A percentile compares a stretch with the other conserved stretches of the same genome.
Conservation (phyloP, 2,329 filamentous ascomycete species). For the Bertia moriformis region DNA sequence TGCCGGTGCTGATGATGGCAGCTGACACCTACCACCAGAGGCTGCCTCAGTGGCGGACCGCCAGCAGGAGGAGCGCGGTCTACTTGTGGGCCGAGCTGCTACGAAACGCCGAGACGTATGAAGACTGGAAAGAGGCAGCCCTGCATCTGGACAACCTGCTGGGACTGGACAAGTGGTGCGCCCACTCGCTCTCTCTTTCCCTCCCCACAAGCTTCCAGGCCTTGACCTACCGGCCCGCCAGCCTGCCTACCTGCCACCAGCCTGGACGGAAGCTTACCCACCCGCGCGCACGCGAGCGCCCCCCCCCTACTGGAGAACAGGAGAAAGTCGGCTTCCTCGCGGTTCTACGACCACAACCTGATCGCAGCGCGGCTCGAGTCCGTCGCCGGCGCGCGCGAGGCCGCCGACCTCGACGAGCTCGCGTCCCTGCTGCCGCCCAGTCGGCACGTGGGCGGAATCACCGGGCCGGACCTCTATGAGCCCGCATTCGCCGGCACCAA, state of each 20-base stretch:
- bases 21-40: slow-evolving; percentile 3
- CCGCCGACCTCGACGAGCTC: slow-evolving; percentile 58
- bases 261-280: background rate
- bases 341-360: slow-evolving; percentile 73
- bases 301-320: slow-evolving; percentile 29
- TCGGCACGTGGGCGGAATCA: slow-evolving; percentile 84
- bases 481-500: slow-evolving; percentile 80
- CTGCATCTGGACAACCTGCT: slow-evolving; percentile 68
- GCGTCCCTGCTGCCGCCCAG: slow-evolving; percentile 70
- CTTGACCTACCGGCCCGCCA: slow-evolving; percentile 1
- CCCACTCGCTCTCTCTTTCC: slow-evolving; percentile 1
- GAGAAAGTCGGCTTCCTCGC: slow-evolving; percentile 68
- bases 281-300: slow-evolving; percentile 1
- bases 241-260: slow-evolving; percentile 1
- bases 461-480: slow-evolving; percentile 67
- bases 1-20: background rate
- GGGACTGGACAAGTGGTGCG: slow-evolving; percentile 67
- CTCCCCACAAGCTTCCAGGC: background rate
- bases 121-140: slow-evolving; percentile 79
- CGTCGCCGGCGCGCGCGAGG: slow-evolving; percentile 53
- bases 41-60: slow-evolving; percentile 2
- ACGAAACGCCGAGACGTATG: slow-evolving; percentile 53
- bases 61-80: slow-evolving; percentile 48
- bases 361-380: slow-evolving; percentile 65
- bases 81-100: slow-evolving; percentile 54